These are phyloP conservation scores for Alternaria arborescens DNA, from an alignment of 2,329 filamentous ascomycete genomes.

Conservation along the genomic window DNA sequence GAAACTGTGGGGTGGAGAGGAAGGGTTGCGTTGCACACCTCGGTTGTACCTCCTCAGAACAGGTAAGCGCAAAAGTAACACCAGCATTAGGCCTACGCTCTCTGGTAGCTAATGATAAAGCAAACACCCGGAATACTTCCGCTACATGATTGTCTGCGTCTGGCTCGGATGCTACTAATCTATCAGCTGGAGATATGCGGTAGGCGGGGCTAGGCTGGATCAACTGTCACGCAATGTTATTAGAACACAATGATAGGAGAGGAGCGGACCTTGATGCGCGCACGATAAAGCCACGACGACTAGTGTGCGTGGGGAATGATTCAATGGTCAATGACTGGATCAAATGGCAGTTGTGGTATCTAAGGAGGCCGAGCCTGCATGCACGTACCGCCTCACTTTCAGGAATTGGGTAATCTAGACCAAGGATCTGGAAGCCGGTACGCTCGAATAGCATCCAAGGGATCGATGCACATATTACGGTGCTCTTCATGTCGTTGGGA, in stretches of 20 bases:
- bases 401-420: slow-evolving; percentile 24
- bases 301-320: slow-evolving; percentile 33
- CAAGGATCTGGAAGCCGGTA: slow-evolving; percentile 5
- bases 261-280: slow-evolving; percentile 19
- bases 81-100: slow-evolving; percentile 3
- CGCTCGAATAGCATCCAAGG: not conserved
- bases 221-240: slow-evolving; percentile 23
- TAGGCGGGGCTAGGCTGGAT: slow-evolving; percentile 16
- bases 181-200: slow-evolving; percentile 14
- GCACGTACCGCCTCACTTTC: slow-evolving; percentile 35
- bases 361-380: slow-evolving; percentile 30
- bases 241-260: slow-evolving; percentile 34
- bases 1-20: slow-evolving; percentile 39
- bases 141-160: slow-evolving; percentile 6
- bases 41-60: slow-evolving; percentile 42
- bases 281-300: slow-evolving; percentile 36
- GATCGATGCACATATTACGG: not conserved
- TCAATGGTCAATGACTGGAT: slow-evolving; percentile 35
- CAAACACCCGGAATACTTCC: slow-evolving; percentile 3
- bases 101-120: not conserved
- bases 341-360: slow-evolving; percentile 37
- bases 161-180: slow-evolving; percentile 6
- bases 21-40: slow-evolving; percentile 26
- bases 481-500: not conserved
- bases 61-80: slow-evolving; percentile 18